These are phyloP conservation scores for Zasmidium citrigriseum DNA, from an alignment of 2,329 filamentous ascomycete species.

Conservation along the genomic window DNA sequence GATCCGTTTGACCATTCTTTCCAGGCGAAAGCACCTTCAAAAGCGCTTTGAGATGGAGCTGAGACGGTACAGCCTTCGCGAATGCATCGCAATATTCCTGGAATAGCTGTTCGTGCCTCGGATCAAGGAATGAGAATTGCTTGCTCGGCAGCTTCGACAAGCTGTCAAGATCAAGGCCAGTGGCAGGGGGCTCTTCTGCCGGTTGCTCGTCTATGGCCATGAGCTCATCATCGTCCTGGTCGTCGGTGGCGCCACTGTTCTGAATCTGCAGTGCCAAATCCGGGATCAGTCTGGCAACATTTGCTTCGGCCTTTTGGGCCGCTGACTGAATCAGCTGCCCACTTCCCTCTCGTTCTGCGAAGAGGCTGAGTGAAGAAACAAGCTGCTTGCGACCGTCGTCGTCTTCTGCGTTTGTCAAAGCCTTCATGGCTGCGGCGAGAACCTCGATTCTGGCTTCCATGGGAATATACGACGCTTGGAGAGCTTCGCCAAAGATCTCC, in stretches of 20 bases:
- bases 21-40: constrained; percentile 19
- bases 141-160: constrained; percentile 17
- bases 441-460: constrained; percentile 11
- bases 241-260: background rate
- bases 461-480: constrained; percentile 2
- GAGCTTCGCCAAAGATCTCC: constrained; percentile 9
- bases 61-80: constrained; percentile 15
- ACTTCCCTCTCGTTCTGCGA: constrained; percentile 9
- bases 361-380: constrained; percentile 1
- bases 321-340: constrained; percentile 9
- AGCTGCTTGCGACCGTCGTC: constrained; percentile 9
- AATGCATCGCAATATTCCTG: constrained; percentile 16
- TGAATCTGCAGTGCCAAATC: constrained; percentile 19
- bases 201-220: constrained; percentile 11
- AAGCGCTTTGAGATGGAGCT: constrained; percentile 13
- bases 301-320: constrained; percentile 6
- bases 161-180: constrained; percentile 8
- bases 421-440: constrained; percentile 13
- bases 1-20: constrained; percentile 10
- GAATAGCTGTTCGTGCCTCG: constrained; percentile 12
- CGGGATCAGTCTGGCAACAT: constrained; percentile 13
- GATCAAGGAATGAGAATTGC: constrained; percentile 20
- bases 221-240: constrained; percentile 9
- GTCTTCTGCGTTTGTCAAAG: constrained; percentile 2
- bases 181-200: background rate